phyloP scores from a whole-genome alignment of 805 yeast genomes.

The Kurtzmaniella cleridarum region DNA sequence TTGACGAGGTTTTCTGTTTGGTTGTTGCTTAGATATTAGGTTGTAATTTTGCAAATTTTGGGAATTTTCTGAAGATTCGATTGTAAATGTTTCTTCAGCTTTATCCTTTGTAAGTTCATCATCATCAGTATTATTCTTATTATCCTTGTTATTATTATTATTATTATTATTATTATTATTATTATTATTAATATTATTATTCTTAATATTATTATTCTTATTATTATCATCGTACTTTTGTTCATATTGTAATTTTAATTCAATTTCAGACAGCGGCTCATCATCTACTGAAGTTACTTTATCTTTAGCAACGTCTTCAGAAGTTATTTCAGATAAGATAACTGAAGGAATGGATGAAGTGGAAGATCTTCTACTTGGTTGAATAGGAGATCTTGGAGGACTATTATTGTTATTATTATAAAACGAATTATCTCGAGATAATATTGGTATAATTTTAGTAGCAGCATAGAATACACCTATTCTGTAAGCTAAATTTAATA shows the following conservation, averaged over 20 bases:
- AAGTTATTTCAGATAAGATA: too few species aligned
- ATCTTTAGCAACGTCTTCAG: too few species aligned
- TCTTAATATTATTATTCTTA: too few species aligned
- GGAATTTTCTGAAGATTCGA: too few species aligned
- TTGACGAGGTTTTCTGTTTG: conserved; percentile 14
- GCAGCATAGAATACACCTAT: conserved; percentile 87
- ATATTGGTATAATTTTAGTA: conserved; percentile 84
- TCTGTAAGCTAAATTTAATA: conserved; percentile 78
- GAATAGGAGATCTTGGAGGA: conserved; percentile 36
- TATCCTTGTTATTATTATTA: neutral
- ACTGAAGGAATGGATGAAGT: conserved; percentile 15
- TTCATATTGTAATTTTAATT: too few species aligned
- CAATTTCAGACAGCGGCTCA: too few species aligned
- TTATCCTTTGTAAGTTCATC: neutral
- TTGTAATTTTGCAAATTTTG: neutral
- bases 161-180: neutral
- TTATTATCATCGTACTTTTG: too few species aligned
- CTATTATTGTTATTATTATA: conserved; percentile 5
- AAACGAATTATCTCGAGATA: conserved; percentile 39
- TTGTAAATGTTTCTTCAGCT: neutral
- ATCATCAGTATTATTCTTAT: neutral
- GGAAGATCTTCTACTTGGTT: conserved; percentile 25
- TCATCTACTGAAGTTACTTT: too few species aligned
- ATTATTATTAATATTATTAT: too few species aligned
- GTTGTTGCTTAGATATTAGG: conserved; percentile 8